These are phyloP conservation scores for Penicillium goetzii DNA, from an alignment of 495 filamentous ascomycete species.

Conservation along the genomic window DNA sequence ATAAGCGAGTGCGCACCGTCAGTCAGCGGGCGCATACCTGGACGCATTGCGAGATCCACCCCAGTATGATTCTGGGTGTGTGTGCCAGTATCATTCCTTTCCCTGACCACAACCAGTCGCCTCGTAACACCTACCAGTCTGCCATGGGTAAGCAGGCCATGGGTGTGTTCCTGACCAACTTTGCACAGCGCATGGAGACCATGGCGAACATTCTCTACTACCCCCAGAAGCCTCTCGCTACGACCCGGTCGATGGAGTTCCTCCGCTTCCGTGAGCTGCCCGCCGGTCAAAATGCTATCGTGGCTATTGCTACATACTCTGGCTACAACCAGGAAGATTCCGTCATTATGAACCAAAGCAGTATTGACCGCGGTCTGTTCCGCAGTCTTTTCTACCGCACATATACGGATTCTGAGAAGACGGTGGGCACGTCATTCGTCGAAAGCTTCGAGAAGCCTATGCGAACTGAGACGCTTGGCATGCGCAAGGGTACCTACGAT, in stretches of 20 bases:
- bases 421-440: constrained; percentile 83
- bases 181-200: constrained; percentile 94
- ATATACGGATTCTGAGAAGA: constrained; percentile 95
- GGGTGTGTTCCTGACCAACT: constrained; percentile 98
- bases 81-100: constrained; percentile 99
- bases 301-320: constrained; percentile 94
- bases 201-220: constrained; percentile 99
- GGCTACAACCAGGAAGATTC: constrained; percentile 99
- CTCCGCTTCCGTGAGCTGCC: constrained; percentile 96
- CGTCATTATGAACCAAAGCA: constrained; percentile 99
- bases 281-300: constrained; percentile 97
- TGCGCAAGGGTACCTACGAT: constrained; percentile 96
- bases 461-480: constrained; percentile 79
- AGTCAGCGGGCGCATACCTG: constrained; percentile 83
- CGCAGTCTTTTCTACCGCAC: constrained; percentile 96
- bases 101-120: constrained; percentile 98
- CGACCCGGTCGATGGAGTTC: constrained; percentile 97
- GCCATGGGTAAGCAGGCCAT: constrained; percentile 99
- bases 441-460: constrained; percentile 95
- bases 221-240: constrained; percentile 95
- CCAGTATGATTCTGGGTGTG: constrained; percentile 97
- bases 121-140: constrained; percentile 98
- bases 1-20: constrained; percentile 80
- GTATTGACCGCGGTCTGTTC: constrained; percentile 96
- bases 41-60: constrained; percentile 99